Conservation (phyloP, 2,329 filamentous ascomycete genomes). For the Fusarium gaditjirri region DNA sequence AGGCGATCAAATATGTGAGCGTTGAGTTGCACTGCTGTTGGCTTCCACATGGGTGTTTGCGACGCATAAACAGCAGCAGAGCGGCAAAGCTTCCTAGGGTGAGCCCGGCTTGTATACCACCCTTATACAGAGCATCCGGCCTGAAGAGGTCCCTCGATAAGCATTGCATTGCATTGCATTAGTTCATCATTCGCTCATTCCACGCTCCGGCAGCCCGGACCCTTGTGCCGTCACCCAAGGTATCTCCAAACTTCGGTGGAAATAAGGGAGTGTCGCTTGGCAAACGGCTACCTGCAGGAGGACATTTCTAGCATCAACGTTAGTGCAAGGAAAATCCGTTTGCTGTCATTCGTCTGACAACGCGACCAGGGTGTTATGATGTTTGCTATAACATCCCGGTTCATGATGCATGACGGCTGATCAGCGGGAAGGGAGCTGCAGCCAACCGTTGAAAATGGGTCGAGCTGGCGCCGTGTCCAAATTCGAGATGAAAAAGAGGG, state of each 20-base stretch:
- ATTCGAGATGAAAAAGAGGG: constrained; percentile 3
- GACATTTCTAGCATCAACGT: constrained; percentile 7
- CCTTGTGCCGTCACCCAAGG: constrained; percentile 8
- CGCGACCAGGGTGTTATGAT: constrained; percentile 9
- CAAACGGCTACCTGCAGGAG: constrained; percentile 16
- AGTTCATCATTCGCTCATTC: constrained; percentile 19
- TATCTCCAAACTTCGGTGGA: constrained; percentile 6
- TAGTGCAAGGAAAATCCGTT: neutral
- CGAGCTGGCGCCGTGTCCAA: neutral
- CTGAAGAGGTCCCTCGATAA: constrained; percentile 15
- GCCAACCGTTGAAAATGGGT: constrained; percentile 10
- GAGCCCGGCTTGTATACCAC: constrained; percentile 18
- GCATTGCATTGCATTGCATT: constrained; percentile 33
- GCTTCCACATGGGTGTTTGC: constrained; percentile 11
- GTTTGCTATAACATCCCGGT: constrained; percentile 24
- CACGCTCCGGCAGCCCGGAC: constrained; percentile 28
- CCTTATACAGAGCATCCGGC: constrained; percentile 5
- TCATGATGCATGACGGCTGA: constrained; percentile 28
- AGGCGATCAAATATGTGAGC: neutral
- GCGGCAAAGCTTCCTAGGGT: constrained; percentile 18
- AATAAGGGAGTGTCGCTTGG: neutral
- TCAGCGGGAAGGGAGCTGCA: constrained; percentile 25
- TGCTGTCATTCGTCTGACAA: constrained; percentile 9
- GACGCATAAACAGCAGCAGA: constrained; percentile 13
- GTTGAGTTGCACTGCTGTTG: constrained; percentile 3